Percentiles rank a stretch among this genome's conserved stretches.
These are phyloP conservation scores for Kwoniella sp. DNA, from an alignment of 768 basidiomycete species.

Conservation along the genomic window DNA sequence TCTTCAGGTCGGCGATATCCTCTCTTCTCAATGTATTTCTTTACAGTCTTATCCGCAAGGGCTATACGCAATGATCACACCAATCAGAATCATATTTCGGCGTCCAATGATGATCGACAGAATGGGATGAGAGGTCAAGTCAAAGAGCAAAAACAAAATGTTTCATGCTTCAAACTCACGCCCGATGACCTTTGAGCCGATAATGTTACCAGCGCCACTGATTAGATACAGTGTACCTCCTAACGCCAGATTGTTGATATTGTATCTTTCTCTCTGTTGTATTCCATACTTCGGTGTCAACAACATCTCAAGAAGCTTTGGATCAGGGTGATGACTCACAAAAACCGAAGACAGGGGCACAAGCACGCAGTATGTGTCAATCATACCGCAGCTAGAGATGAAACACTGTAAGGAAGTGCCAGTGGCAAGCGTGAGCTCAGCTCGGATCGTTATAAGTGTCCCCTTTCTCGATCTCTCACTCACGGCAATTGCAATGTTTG, in stretches of 20 bases:
- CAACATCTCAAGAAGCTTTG: not conserved
- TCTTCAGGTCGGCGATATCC: constrained; percentile 56
- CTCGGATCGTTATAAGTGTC: not conserved
- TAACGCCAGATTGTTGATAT: constrained; percentile 55
- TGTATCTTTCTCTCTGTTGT: constrained; percentile 46
- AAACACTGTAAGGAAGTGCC: constrained; percentile 9
- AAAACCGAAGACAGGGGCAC: constrained; percentile 48
- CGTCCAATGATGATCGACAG: too few species aligned
- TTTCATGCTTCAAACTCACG: too few species aligned
- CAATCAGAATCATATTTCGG: too few species aligned
- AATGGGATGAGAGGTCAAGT: too few species aligned
- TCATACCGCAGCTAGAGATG: constrained; percentile 42
- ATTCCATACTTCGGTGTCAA: not conserved
- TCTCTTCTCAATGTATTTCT: constrained; percentile 46
- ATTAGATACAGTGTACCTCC: constrained; percentile 55
- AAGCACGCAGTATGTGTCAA: constrained; percentile 45
- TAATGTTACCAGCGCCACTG: constrained; percentile 53
- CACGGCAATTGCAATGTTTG: constrained; percentile 49
- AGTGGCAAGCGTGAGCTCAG: not conserved
- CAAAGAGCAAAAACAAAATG: too few species aligned
- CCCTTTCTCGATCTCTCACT: too few species aligned
- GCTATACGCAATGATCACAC: constrained; percentile 26
- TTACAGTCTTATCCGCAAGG: constrained; percentile 48
- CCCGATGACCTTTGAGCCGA: constrained; percentile 53
- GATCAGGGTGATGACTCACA: constrained; percentile 28